Evolutionary conservation across 352 stramenopile genomes (phyloP).

Genomic region (Vaucheria bursata): DNA sequence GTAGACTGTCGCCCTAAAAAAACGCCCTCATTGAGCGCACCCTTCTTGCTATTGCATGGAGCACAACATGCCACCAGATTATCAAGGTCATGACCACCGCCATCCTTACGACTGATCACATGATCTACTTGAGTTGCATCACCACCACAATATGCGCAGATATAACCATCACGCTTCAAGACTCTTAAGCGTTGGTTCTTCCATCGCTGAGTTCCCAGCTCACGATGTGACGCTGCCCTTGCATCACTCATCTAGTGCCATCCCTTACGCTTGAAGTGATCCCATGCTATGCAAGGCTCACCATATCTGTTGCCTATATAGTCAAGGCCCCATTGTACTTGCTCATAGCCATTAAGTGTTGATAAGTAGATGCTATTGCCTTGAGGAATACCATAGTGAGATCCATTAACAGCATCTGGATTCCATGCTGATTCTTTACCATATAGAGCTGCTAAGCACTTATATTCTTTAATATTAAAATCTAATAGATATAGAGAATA

Average conservation of each 20-base stretch:
- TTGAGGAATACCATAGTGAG: background rate
- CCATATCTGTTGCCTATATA: background rate
- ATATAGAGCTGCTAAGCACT: background rate
- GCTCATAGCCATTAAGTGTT: background rate
- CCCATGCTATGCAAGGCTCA: background rate
- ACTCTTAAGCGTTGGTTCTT: background rate
- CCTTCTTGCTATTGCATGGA: background rate
- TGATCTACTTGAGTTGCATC: background rate
- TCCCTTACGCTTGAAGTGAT: background rate
- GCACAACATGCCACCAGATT: background rate
- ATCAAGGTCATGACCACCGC: background rate
- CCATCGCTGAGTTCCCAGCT: background rate
- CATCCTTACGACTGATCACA: background rate
- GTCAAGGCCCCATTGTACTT: background rate
- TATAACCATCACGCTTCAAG: background rate
- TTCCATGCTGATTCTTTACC: background rate
- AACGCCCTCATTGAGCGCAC: background rate
- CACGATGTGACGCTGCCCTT: no score
- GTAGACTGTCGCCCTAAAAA: slow-evolving; percentile 2
- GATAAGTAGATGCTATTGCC: background rate
- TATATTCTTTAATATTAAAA: background rate
- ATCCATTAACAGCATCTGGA: background rate
- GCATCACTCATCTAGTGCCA: background rate
- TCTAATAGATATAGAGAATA: background rate
- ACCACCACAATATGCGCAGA: background rate